phyloP scores from a whole-genome alignment of 495 filamentous ascomycete species.

The Penicillium paradoxum region DNA sequence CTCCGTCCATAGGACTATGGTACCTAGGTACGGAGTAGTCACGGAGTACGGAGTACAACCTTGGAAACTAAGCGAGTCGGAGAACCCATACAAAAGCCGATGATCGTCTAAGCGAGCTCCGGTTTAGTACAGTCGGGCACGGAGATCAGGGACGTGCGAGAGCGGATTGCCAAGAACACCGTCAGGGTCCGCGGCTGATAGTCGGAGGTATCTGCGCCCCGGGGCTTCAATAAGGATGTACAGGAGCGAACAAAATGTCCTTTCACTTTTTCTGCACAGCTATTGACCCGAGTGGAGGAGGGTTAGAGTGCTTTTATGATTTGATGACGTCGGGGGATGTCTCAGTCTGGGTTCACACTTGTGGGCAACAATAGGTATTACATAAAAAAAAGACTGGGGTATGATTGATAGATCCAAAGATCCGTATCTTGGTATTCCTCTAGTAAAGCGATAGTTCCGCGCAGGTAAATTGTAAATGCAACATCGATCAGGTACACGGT shows the following conservation, averaged over 20 bases:
- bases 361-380: no score
- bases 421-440: background rate
- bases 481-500: conserved; percentile 9
- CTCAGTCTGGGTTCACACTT: no score
- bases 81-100: background rate
- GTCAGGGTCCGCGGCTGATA: conserved; percentile 24
- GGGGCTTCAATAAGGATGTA: no score
- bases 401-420: no score
- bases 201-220: conserved; percentile 3
- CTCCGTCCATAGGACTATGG: no score
- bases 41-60: background rate
- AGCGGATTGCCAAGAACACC: conserved; percentile 12
- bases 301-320: no score
- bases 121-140: background rate
- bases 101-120: background rate
- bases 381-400: no score
- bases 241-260: no score
- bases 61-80: background rate
- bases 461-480: conserved; percentile 16
- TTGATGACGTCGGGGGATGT: no score
- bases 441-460: background rate
- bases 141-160: conserved; percentile 17
- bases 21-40: no score
- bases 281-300: no score
- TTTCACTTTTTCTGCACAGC: no score